Conservation (phyloP, 148 eudicot species). For the Rheum nobile region DNA sequence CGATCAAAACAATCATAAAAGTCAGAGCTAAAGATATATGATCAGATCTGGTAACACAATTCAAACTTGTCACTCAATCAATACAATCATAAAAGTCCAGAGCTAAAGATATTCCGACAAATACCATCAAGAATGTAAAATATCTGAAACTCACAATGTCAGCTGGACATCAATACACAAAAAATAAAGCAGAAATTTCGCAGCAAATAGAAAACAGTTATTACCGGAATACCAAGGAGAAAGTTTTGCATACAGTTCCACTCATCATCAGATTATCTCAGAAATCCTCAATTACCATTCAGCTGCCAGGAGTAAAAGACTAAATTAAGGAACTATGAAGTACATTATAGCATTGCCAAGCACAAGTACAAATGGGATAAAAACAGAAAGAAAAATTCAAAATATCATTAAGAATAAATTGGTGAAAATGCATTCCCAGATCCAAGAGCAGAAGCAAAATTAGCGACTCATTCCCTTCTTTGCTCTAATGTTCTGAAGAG, state of each 20-base stretch:
- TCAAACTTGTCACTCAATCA: neutral
- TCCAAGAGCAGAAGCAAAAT: constrained; percentile 15
- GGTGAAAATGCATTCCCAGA: constrained; percentile 18
- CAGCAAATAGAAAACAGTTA: constrained; percentile 47
- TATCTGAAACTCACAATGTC: constrained; percentile 7
- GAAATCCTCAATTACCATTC: constrained; percentile 79
- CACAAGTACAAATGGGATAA: constrained; percentile 29
- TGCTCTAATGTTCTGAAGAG: constrained; percentile 84
- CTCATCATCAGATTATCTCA: constrained; percentile 64
- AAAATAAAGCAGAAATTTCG: constrained; percentile 23
- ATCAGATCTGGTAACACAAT: neutral
- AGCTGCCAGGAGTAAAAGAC: constrained; percentile 94
- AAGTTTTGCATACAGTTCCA: constrained; percentile 65
- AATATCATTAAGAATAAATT: constrained; percentile 16
- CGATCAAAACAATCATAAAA: neutral
- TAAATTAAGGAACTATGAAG: constrained; percentile 54
- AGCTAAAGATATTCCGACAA: neutral
- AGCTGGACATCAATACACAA: constrained; percentile 10
- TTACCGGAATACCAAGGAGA: constrained; percentile 80
- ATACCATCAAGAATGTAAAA: neutral
- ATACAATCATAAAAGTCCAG: neutral
- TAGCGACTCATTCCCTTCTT: constrained; percentile 71
- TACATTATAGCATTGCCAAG: constrained; percentile 15
- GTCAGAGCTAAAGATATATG: neutral
- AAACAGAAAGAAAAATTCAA: constrained; percentile 14